Evolutionary conservation across 106 monocot species (phyloP), one percentile per base, ranked within the genome.

Genomic region (Acorus gramineus): DNA sequence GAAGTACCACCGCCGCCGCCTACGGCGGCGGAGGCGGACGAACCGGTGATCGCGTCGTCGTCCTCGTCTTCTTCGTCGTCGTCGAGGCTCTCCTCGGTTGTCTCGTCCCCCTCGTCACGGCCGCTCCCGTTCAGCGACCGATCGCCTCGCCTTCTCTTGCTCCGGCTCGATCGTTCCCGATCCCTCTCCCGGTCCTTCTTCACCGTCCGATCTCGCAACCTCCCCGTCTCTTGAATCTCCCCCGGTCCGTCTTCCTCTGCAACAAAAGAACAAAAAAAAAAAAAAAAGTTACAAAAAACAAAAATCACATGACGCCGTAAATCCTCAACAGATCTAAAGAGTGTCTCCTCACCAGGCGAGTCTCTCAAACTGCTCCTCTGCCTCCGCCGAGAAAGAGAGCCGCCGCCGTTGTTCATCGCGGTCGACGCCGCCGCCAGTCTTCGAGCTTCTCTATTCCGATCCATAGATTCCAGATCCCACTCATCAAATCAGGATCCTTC

Each of bases 71-170:
- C 28, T 1, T 28, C 28, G 28, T 28, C 28, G 1, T 28, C 28
- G 6, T 80, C 88, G 4, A 81, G 43, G 65, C 85, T 92, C 42
- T 86, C 88, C 8, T 88, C 91, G 4, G 87, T 83, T 56, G 65
- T 85, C 8, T 84, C 84, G 3, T 71, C 88, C 42, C 69, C 77
- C 13, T 85, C 87, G 5, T 79, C 85, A 44, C 78, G 53, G 13
- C 69, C 68, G 13, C 81, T 66, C 6, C 75, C 80, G 73, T 81
- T 84, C 65, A 86, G 60, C 72, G 79, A 46, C 76, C 78, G 78
- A 50, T 92, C 96, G 10, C 82, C 85, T 69, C 83, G 74, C 75
- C 96, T 79, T 71, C 88, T 66, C 84, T 89, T 85, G 56, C 71
- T 80, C 52, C 82, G 69, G 51, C 69, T 74, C 59, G 82, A 86